phyloP scores from a whole-genome alignment of 2,329 filamentous ascomycete genomes.

The Domatiomyces globalis region DNA sequence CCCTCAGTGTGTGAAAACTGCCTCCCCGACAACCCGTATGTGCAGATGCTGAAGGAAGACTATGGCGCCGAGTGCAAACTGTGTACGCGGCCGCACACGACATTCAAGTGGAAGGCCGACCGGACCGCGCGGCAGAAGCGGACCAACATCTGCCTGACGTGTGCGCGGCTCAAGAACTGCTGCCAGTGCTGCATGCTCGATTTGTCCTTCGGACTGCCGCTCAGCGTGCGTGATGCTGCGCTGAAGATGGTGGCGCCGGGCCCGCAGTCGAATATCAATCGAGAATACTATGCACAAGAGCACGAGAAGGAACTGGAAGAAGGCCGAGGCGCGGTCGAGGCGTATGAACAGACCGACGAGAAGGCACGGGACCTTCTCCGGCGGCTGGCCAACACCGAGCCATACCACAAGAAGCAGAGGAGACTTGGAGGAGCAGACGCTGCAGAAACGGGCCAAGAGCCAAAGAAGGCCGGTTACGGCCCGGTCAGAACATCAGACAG shows the following conservation, averaged over 20 bases:
- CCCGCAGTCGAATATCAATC: constrained; percentile 80
- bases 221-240: constrained; percentile 87
- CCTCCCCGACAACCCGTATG: constrained; percentile 89
- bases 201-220: constrained; percentile 85
- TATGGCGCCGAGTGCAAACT: constrained; percentile 76
- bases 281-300: constrained; percentile 95
- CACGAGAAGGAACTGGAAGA: constrained; percentile 93
- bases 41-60: constrained; percentile 98
- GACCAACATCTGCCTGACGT: constrained; percentile 92
- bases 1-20: constrained; percentile 61
- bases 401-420: constrained; percentile 82
- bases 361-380: constrained; percentile 82
- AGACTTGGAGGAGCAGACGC: constrained; percentile 48
- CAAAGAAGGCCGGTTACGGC: constrained; percentile 43
- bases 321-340: constrained; percentile 68
- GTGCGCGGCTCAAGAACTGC: constrained; percentile 94
- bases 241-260: constrained; percentile 96
- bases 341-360: constrained; percentile 93
- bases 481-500: constrained; percentile 63
- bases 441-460: constrained; percentile 15
- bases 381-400: constrained; percentile 77
- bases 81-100: constrained; percentile 88
- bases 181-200: constrained; percentile 99
- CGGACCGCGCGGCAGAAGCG: constrained; percentile 82
- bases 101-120: constrained; percentile 90